A percentile compares a stretch with the other conserved stretches of the same genome.
Evolutionary conservation across 108 stramenopile species (phyloP).

Genomic region (Pseudonitzschia delicatissima): DNA sequence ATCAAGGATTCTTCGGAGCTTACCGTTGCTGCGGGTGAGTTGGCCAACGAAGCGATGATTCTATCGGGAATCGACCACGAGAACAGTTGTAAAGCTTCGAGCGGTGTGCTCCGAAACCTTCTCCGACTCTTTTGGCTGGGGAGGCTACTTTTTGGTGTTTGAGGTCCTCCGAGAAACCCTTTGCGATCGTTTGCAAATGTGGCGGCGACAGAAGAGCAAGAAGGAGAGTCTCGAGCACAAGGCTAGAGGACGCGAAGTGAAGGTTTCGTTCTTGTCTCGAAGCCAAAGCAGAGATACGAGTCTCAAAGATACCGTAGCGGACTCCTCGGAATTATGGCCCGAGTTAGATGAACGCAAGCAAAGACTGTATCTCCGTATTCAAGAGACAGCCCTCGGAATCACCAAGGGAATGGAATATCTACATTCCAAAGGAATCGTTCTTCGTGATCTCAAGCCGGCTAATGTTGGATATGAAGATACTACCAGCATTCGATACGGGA

Average conservation of each 20-base stretch:
- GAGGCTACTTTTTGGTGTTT: conserved; percentile 59
- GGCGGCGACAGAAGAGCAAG: background rate
- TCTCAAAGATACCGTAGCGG: background rate
- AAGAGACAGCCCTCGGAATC: conserved; percentile 31
- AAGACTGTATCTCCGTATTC: conserved; percentile 9
- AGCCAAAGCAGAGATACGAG: too few relatives aligned
- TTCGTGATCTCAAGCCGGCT: conserved; percentile 68
- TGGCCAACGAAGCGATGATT: conserved; percentile 26
- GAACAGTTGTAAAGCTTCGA: conserved; percentile 30
- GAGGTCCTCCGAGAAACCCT: conserved; percentile 56
- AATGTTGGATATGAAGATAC: conserved; percentile 50
- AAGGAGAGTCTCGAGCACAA: too few relatives aligned
- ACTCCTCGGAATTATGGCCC: background rate
- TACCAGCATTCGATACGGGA: too few relatives aligned
- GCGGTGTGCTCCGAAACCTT: conserved; percentile 5
- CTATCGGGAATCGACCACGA: conserved; percentile 21
- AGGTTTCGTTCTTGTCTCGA: background rate
- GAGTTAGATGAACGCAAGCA: background rate
- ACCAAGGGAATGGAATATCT: conserved; percentile 56
- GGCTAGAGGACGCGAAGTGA: background rate
- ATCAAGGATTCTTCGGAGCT: conserved; percentile 6
- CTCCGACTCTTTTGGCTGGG: conserved; percentile 17
- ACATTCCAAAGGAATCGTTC: conserved; percentile 35
- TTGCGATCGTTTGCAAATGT: conserved; percentile 24
- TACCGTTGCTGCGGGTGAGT: conserved; percentile 22